Conservation (phyloP, 2,329 filamentous ascomycete genomes). For the Penicillium vulpinum region DNA sequence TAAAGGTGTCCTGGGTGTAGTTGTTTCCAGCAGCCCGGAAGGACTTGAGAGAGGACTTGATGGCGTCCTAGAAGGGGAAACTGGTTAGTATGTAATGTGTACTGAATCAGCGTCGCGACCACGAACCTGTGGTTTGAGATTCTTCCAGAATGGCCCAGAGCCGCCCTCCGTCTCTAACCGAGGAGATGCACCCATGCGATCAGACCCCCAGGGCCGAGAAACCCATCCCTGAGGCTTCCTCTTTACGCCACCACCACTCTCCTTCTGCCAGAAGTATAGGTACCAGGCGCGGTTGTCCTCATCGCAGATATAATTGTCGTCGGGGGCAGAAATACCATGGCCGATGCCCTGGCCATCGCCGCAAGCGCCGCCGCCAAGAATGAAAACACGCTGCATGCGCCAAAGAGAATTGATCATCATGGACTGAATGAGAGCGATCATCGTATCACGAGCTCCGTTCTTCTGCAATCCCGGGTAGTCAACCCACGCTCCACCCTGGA, state of each 20-base stretch:
- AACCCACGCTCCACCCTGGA: neutral
- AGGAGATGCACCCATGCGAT: neutral
- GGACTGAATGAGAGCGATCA: neutral
- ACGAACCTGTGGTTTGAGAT: neutral
- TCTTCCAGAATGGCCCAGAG: neutral
- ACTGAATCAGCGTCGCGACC: neutral
- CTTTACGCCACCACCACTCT: neutral
- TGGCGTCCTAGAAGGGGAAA: neutral
- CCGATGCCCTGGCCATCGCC: neutral
- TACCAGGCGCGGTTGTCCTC: neutral
- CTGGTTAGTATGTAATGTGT: neutral
- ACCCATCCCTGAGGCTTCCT: neutral
- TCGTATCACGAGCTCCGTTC: neutral
- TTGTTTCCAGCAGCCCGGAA: neutral
- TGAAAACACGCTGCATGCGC: neutral
- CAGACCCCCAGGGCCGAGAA: neutral
- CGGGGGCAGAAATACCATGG: neutral
- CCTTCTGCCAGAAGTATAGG: neutral
- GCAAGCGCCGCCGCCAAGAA: neutral
- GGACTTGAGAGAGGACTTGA: neutral
- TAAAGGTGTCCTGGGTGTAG: neutral
- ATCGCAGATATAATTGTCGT: neutral
- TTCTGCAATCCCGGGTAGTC: neutral
- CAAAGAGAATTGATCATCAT: neutral
- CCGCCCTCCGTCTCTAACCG: neutral